A percentile compares a stretch with the other conserved stretches of the same genome.
Evolutionary conservation across 768 basidiomycete genomes (phyloP).

Genomic region (Suillus paluster): DNA sequence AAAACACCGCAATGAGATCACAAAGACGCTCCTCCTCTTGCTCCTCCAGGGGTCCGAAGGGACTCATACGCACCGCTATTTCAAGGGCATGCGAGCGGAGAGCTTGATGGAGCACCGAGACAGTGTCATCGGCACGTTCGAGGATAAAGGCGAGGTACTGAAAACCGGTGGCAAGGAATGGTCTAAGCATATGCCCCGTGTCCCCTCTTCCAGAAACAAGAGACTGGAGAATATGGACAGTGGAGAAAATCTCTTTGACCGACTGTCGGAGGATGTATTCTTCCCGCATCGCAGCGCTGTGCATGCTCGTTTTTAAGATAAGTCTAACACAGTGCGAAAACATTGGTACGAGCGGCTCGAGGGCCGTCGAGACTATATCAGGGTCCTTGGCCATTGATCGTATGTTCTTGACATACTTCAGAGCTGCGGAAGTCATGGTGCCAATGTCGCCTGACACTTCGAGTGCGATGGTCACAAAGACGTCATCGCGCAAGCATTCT

Average conservation of each 20-base stretch:
- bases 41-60: not conserved
- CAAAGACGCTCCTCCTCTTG: not conserved
- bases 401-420: not conserved
- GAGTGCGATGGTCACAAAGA: not conserved
- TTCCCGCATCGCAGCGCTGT: not conserved
- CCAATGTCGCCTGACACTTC: not conserved
- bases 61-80: not conserved
- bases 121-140: not conserved
- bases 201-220: not conserved
- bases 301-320: not conserved
- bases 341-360: not conserved
- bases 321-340: not conserved
- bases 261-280: not conserved
- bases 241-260: not conserved
- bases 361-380: not conserved
- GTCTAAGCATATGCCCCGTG: not conserved
- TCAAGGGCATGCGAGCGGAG: not conserved
- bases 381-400: not conserved
- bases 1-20: no score
- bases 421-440: not conserved
- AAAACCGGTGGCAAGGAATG: not conserved
- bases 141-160: not conserved
- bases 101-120: not conserved
- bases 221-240: not conserved
- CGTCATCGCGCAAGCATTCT: not conserved